Evolutionary conservation across 371 early-diverging fungal species (phyloP).

Genomic region (Catenaria anguillulae): DNA sequence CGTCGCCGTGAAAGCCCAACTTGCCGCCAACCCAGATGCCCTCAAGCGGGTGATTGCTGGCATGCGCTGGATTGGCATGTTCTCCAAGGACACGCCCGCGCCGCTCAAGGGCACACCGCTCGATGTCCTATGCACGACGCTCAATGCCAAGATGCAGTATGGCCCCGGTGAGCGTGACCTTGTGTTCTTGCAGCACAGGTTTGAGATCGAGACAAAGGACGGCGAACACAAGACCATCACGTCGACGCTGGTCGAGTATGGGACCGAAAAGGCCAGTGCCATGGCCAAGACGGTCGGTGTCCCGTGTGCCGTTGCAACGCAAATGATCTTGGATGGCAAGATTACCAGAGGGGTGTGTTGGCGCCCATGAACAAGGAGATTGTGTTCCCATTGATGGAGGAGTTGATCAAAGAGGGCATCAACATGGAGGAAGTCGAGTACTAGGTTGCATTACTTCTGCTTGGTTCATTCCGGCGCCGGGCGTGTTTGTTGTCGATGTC

Average conservation of each 20-base stretch:
- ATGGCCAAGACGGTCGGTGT: conserved; percentile 97
- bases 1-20: conserved; percentile 30
- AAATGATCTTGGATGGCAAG: conserved; percentile 75
- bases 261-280: conserved; percentile 75
- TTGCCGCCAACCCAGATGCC: conserved; percentile 10
- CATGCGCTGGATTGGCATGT: conserved; percentile 6
- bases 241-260: conserved; percentile 83
- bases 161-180: conserved; percentile 84
- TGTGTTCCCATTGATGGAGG: conserved; percentile 73
- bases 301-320: conserved; percentile 89
- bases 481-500: too few species aligned
- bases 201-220: conserved; percentile 74
- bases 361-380: conserved; percentile 84
- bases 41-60: neutral
- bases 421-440: conserved; percentile 57
- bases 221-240: conserved; percentile 68
- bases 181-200: conserved; percentile 92
- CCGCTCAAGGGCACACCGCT: conserved; percentile 21
- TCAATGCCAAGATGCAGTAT: conserved; percentile 87
- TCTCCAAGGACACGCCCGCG: conserved; percentile 35
- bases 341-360: conserved; percentile 64
- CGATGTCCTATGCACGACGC: conserved; percentile 88
- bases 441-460: too few species aligned
- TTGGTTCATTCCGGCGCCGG: too few species aligned
- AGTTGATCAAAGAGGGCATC: conserved; percentile 76